Conservation (phyloP, 2,329 filamentous ascomycete genomes). For the Curvularia verruculosa region DNA sequence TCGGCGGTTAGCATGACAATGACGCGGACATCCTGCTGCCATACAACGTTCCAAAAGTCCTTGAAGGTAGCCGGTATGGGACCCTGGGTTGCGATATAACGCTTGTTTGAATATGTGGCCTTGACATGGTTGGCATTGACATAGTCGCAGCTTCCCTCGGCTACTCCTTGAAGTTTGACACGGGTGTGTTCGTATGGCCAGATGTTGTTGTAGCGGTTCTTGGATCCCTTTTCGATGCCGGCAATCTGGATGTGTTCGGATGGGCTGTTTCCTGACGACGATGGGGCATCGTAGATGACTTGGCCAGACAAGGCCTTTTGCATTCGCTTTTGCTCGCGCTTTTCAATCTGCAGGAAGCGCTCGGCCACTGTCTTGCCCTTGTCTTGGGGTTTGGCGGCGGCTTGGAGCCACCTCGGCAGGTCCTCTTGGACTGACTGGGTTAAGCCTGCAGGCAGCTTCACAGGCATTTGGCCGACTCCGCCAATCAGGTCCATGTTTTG, state of each 20-base stretch:
- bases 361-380: slow-evolving; percentile 81
- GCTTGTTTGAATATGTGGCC: slow-evolving; percentile 81
- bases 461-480: slow-evolving; percentile 80
- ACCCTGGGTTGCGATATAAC: slow-evolving; percentile 94
- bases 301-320: slow-evolving; percentile 72
- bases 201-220: slow-evolving; percentile 98
- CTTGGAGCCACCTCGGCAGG: slow-evolving; percentile 78
- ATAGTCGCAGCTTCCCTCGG: slow-evolving; percentile 80
- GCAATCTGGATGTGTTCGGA: slow-evolving; percentile 72
- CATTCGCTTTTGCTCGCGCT: slow-evolving; percentile 90
- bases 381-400: slow-evolving; percentile 69
- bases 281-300: slow-evolving; percentile 61
- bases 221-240: slow-evolving; percentile 90
- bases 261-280: slow-evolving; percentile 41
- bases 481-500: slow-evolving; percentile 96
- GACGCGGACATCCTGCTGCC: slow-evolving; percentile 94
- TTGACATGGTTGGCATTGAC: slow-evolving; percentile 91
- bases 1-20: slow-evolving; percentile 97
- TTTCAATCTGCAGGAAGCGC: slow-evolving; percentile 83
- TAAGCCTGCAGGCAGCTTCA: slow-evolving; percentile 64
- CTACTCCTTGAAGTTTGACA: slow-evolving; percentile 75
- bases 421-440: slow-evolving; percentile 55
- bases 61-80: slow-evolving; percentile 91
- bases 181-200: slow-evolving; percentile 93
- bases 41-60: slow-evolving; percentile 98